These are phyloP conservation scores for Backusella morwellensis DNA, from an alignment of 192 early-diverging fungal genomes.

Conservation along the genomic window DNA sequence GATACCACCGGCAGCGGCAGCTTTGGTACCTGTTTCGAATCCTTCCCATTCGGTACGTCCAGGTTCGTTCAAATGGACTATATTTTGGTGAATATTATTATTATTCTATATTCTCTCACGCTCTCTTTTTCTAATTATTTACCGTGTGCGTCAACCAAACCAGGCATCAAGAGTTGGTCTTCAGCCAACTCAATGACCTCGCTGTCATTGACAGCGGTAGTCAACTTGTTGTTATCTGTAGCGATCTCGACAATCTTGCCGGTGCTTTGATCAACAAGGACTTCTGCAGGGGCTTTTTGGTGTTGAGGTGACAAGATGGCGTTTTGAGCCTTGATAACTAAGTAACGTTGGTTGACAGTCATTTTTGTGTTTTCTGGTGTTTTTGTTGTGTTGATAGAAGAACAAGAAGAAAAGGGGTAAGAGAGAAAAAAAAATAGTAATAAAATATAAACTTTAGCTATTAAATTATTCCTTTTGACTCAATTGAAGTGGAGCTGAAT, in stretches of 20 bases:
- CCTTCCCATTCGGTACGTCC: conserved; percentile 87
- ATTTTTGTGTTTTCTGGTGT: background rate
- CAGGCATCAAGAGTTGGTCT: conserved; percentile 65
- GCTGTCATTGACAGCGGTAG: conserved; percentile 13
- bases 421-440: background rate
- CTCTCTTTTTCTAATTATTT: conserved; percentile 12
- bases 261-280: conserved; percentile 23
- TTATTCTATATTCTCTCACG: background rate
- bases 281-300: conserved; percentile 11
- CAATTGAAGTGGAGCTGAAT: background rate
- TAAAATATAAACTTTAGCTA: background rate
- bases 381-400: background rate
- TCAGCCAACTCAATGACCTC: conserved; percentile 41
- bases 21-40: conserved; percentile 73
- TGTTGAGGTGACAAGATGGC: conserved; percentile 28
- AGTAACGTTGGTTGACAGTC: conserved; percentile 7
- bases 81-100: background rate
- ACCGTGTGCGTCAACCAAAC: conserved; percentile 71
- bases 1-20: conserved; percentile 80
- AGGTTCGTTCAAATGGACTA: conserved; percentile 83
- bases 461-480: background rate
- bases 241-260: conserved; percentile 29
- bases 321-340: conserved; percentile 27
- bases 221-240: background rate
- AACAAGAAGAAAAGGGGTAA: background rate